Evolutionary conservation across 2,329 filamentous ascomycete genomes (phyloP), one percentile per base, ranked within the genome.

Genomic region (Sporothrix variecibatus): DNA sequence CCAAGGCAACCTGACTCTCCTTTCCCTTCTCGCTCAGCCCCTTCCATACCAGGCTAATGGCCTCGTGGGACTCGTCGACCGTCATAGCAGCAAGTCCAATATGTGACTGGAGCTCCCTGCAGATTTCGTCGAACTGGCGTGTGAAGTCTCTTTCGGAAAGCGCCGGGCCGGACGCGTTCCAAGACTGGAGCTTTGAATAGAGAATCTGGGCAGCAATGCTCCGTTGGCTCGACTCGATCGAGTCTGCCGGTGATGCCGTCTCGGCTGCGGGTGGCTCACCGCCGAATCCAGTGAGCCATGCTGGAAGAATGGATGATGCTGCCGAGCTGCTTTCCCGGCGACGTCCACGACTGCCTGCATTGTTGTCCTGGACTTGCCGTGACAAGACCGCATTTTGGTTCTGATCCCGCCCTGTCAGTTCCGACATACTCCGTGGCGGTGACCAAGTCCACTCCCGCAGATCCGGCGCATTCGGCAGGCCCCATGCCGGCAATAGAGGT

Each of bases 391-490:
- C 12, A 12, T 46, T 67, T 3, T 46, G 20, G 43, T 20, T 17
- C 20, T 49, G 43, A 20, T 17, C 15, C 20, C 20, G 43, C 23
- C 49, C 43, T 68, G 46, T 1, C 28, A 12, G 20, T 34, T 53
- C 69, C 9, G 31, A 6, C 74, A 15, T 80, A 49, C 75, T 74
- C 11, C 75, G 84, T 9, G 88, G 88, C 9, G 87, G 82, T 51
- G 85, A 80, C 88, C 88, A 90, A 65, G 82, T 82, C 86, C 86
- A 88, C 72, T 84, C 80, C 3, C 82, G 84, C 53, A 87, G 78
- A 71, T 86, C 83, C 6, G 84, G 79, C 0, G 84, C 80, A 31
- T 84, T 81, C 15, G 84, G 81, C 64, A 88, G 82, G 0, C 84
- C 82, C 88, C 87, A 89, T 7, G 82, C 78, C 1, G 84, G 82